A percentile compares a stretch with the other conserved stretches of the same genome.
These are phyloP conservation scores for Ustilago tritici DNA, from an alignment of 1,284 basidiomycete species.

Conservation along the genomic window DNA sequence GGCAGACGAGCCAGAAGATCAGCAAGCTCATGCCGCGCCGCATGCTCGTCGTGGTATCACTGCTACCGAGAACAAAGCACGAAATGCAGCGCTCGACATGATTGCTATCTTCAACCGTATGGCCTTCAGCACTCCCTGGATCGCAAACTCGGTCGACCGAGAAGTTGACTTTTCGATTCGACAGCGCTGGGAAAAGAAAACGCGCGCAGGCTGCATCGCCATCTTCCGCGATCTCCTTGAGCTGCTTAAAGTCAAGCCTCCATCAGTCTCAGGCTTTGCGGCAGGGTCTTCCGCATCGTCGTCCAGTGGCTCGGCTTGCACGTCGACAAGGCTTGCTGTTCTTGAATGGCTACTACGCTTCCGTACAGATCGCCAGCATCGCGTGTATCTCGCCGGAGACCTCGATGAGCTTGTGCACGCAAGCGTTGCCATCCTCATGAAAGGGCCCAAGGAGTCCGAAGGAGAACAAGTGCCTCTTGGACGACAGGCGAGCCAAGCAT, in stretches of 20 bases:
- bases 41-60: constrained; percentile 7
- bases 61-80: constrained; percentile 37
- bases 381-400: constrained; percentile 78
- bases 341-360: constrained; percentile 90
- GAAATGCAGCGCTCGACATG: constrained; percentile 60
- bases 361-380: constrained; percentile 90
- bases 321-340: constrained; percentile 76
- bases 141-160: constrained; percentile 48
- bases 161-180: constrained; percentile 33
- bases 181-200: constrained; percentile 47
- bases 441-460: constrained; percentile 31
- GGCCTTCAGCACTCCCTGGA: constrained; percentile 65
- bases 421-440: constrained; percentile 36
- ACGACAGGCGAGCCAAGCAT: constrained; percentile 62
- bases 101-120: constrained; percentile 66
- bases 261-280: constrained; percentile 5
- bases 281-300: constrained; percentile 5
- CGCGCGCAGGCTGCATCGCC: constrained; percentile 56
- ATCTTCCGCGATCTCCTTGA: constrained; percentile 64
- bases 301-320: constrained; percentile 23
- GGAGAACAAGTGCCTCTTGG: constrained; percentile 24
- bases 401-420: constrained; percentile 70
- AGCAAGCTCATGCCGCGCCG: constrained; percentile 14
- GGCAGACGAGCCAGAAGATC: constrained; percentile 7
- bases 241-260: constrained; percentile 42